Base-by-base conservation (phyloP, 495 filamentous ascomycete species). In the Chaetomium cochliodes region DNA sequence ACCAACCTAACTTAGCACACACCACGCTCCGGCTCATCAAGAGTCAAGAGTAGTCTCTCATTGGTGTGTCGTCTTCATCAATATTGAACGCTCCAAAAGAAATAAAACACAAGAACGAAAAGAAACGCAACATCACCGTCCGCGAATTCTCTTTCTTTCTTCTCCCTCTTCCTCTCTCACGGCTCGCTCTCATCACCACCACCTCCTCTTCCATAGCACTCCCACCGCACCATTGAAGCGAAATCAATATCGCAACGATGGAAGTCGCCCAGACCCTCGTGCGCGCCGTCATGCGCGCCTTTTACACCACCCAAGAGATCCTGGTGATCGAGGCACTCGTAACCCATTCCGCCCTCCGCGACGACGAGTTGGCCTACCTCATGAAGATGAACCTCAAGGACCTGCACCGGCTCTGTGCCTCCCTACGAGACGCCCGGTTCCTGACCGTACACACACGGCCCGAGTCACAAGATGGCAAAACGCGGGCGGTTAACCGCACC, bases 291-390 rank as follows among this genome's bases (percentile, higher is more conserved):
- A 88, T 87, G 64, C 93, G 94, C 73, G 88, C 92, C 60, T 98
- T 99, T 84, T 96, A 96, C 80, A 86, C 92, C 58, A 92, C 89
- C 55, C 86, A 92, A 63, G 89, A 96, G 69, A 89, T 96, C 65
- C 85, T 97, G 30, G 86, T 97, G 20, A 78, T 99, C 41, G 94
- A 99, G 83, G 92, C 96, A 61, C 85, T 99, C 58, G 87, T 96
- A 69, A 85, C 92, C 42, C 94, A 99, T 79, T 92, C 90, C 65
- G 90, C 90, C 49, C 82, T 98, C 22, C 89, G 89, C 67, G 91
- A 96, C 69, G 88, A 92, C 69, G 96, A 98, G 68, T 83, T 98
- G 15, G 91, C 90, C 18, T 86, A 89, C 60, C 78, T 97, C 5
- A 86, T 98, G 70, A 90, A 88, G 65, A 88, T 93, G 79, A 91